Evolutionary conservation across 1,139 yeast species (phyloP).

Genomic region (Suzukiozyma palmioleophila): DNA sequence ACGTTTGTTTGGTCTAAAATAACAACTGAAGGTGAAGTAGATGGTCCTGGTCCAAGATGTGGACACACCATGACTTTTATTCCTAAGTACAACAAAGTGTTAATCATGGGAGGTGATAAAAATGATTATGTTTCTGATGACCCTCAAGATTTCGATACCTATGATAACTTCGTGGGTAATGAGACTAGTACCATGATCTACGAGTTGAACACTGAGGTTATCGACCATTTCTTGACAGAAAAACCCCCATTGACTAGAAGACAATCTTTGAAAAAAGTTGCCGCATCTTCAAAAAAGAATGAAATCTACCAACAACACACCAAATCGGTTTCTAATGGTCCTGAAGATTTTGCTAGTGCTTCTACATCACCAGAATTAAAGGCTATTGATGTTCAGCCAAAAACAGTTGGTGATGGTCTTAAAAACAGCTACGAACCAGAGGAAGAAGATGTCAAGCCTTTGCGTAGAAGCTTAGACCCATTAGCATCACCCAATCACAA

Average conservation of each 20-base stretch:
- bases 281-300: conserved; percentile 15
- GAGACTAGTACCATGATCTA: conserved; percentile 56
- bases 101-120: conserved; percentile 91
- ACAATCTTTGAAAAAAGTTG: conserved; percentile 7
- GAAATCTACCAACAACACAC: conserved; percentile 29
- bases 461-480: conserved; percentile 10
- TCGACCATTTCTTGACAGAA: conserved; percentile 29
- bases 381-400: conserved; percentile 1
- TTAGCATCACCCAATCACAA: conserved; percentile 9
- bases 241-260: conserved; percentile 8
- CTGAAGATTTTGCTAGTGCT: conserved; percentile 39
- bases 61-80: conserved; percentile 89
- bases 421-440: conserved; percentile 5
- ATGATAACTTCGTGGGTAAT: conserved; percentile 49
- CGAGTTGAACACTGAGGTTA: conserved; percentile 49
- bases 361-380: conserved; percentile 35
- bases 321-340: conserved; percentile 37
- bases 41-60: conserved; percentile 77
- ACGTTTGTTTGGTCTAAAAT: conserved; percentile 72
- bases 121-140: conserved; percentile 48
- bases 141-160: conserved; percentile 38
- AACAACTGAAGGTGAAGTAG: conserved; percentile 31
- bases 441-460: conserved; percentile 15
- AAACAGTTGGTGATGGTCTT: neutral
- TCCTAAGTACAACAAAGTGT: conserved; percentile 59